Evolutionary conservation across 1,139 yeast genomes (phyloP).

Genomic region (Diutina neorugosa): DNA sequence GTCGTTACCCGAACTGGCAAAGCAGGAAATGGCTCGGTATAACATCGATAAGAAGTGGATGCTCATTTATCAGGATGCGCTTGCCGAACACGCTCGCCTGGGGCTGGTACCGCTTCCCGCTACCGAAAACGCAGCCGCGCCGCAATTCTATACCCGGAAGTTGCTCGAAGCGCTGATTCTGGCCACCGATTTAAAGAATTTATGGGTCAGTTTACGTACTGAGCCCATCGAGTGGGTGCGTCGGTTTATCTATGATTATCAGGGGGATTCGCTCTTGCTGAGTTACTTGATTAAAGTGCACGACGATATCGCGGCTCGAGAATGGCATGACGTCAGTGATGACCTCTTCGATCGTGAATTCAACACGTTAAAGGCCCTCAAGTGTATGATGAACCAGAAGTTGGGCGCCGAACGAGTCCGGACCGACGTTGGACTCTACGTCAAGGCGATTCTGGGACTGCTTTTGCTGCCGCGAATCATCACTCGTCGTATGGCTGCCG

Average conservation of each 20-base stretch:
- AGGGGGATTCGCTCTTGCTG: slow-evolving; percentile 76
- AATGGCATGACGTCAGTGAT: slow-evolving; percentile 27
- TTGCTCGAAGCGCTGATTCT: slow-evolving; percentile 62
- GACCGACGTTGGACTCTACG: slow-evolving; percentile 29
- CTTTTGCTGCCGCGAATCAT: slow-evolving; percentile 48
- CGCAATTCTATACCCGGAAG: slow-evolving; percentile 68
- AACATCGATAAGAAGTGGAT: slow-evolving; percentile 81
- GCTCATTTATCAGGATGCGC: slow-evolving; percentile 77
- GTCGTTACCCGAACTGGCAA: slow-evolving; percentile 66
- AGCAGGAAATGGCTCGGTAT: slow-evolving; percentile 66
- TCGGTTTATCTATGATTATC: slow-evolving; percentile 59
- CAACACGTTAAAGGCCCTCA: slow-evolving; percentile 33
- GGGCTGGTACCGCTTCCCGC: slow-evolving; percentile 16
- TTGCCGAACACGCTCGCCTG: slow-evolving; percentile 54
- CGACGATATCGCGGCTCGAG: slow-evolving; percentile 22
- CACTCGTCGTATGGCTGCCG: slow-evolving; percentile 75
- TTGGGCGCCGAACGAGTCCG: slow-evolving; percentile 31
- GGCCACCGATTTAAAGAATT: slow-evolving; percentile 60
- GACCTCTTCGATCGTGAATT: slow-evolving; percentile 37
- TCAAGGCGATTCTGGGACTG: slow-evolving; percentile 32
- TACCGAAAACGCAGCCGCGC: slow-evolving; percentile 38
- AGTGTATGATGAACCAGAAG: slow-evolving; percentile 37
- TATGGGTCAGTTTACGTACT: slow-evolving; percentile 86
- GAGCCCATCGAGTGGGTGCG: slow-evolving; percentile 90
- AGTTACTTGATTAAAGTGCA: slow-evolving; percentile 28